A percentile compares a stretch with the other conserved stretches of the same genome.
Evolutionary conservation across 1,284 basidiomycete species (phyloP).

Genomic region (Ustilago cynodontis): DNA sequence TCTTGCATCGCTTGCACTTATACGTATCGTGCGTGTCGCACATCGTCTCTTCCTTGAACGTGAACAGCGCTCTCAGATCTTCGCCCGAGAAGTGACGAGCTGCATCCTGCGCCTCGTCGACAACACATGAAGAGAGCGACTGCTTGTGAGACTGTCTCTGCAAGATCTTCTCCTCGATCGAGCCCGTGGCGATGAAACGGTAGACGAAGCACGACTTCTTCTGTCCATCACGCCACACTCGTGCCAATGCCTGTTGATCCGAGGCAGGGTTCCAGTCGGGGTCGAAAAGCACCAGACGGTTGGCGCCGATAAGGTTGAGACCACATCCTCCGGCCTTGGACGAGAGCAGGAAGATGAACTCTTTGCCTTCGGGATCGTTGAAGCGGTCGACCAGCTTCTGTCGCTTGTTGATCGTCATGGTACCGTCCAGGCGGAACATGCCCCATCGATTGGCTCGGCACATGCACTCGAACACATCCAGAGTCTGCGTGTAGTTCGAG

Average conservation of each 20-base stretch:
- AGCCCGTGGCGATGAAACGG: constrained; percentile 96
- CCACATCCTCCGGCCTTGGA: constrained; percentile 98
- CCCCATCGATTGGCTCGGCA: constrained; percentile 79
- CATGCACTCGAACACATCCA: constrained; percentile 78
- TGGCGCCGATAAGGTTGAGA: constrained; percentile 98
- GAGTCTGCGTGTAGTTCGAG: constrained; percentile 97
- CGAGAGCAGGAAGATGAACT: constrained; percentile 96
- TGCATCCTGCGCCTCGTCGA: constrained; percentile 95
- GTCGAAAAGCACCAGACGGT: constrained; percentile 94
- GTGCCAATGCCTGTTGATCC: constrained; percentile 96
- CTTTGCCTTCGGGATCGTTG: constrained; percentile 93
- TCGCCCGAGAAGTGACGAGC: constrained; percentile 96
- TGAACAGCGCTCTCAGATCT: constrained; percentile 88
- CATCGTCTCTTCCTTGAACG: constrained; percentile 86
- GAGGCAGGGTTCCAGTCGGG: constrained; percentile 99
- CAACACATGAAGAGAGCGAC: constrained; percentile 94
- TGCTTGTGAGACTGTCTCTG: constrained; percentile 91
- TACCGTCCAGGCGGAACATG: constrained; percentile 91
- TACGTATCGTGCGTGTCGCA: constrained; percentile 84
- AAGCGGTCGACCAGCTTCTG: constrained; percentile 98
- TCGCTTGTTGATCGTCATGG: constrained; percentile 91
- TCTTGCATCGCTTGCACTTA: constrained; percentile 94
- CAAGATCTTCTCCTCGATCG: constrained; percentile 99
- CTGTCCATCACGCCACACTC: constrained; percentile 99
- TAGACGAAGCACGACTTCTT: constrained; percentile 96